phyloP scores from a whole-genome alignment of 2,329 filamentous ascomycete genomes.

The Cyclaneusma minus region DNA sequence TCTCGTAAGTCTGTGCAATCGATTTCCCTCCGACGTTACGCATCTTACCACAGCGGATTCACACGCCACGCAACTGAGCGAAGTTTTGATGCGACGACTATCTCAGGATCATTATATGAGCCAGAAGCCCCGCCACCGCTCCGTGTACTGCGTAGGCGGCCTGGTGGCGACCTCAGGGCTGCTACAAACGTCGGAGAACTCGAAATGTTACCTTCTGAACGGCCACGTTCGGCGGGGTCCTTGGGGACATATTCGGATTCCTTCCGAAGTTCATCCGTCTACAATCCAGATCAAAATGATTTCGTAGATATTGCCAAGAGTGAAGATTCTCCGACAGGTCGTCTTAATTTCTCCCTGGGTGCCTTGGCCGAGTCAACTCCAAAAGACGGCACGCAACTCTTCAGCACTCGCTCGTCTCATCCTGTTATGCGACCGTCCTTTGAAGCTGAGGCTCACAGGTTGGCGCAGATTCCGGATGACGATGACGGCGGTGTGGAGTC shows the following conservation, averaged over 20 bases:
- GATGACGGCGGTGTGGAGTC: conserved; percentile 83
- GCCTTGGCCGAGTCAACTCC: conserved; percentile 35
- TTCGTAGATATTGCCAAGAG: conserved; percentile 29
- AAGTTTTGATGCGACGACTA: conserved; percentile 46
- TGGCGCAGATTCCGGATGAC: conserved; percentile 80
- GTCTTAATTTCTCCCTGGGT: conserved; percentile 39
- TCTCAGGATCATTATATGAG: conserved; percentile 35
- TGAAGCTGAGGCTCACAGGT: conserved; percentile 71
- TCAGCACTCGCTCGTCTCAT: conserved; percentile 46
- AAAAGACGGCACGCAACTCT: conserved; percentile 34
- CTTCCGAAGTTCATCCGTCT: conserved; percentile 37
- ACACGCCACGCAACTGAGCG: conserved; percentile 32
- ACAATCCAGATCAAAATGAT: conserved; percentile 21
- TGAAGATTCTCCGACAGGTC: conserved; percentile 22
- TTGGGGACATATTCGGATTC: conserved; percentile 46
- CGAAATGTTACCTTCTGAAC: conserved; percentile 30
- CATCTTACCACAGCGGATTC: conserved; percentile 43
- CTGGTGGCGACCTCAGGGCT: conserved; percentile 60
- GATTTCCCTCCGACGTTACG: conserved; percentile 36
- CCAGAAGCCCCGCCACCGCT: conserved; percentile 34
- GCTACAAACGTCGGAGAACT: conserved; percentile 50
- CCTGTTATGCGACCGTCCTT: conserved; percentile 60
- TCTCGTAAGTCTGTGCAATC: conserved; percentile 32
- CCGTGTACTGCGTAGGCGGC: conserved; percentile 52
- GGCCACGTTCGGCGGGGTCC: conserved; percentile 42